These are phyloP conservation scores for Exophiala sp. DNA, from an alignment of 2,329 filamentous ascomycete genomes.

Conservation along the genomic window DNA sequence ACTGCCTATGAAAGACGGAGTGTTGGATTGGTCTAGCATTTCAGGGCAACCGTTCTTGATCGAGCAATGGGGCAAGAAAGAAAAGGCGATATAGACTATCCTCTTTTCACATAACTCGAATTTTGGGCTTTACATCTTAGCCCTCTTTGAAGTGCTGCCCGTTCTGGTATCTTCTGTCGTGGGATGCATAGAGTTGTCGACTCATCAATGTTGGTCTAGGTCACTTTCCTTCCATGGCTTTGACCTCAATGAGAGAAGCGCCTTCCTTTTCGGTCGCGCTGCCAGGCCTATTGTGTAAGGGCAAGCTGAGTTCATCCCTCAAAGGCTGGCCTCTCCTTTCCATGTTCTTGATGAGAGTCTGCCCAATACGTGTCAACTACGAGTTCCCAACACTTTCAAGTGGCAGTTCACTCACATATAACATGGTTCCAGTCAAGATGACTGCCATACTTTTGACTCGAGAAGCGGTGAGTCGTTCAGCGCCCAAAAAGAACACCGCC, in stretches of 20 bases:
- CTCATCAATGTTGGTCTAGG: too few species aligned
- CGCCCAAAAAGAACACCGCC: not conserved
- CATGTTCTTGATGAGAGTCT: not conserved
- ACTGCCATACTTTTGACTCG: not conserved
- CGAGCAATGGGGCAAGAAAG: slow-evolving; percentile 22
- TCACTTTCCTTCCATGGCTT: not conserved
- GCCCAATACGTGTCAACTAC: not conserved
- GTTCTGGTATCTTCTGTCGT: too few species aligned
- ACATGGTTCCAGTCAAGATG: not conserved
- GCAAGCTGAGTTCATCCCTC: too few species aligned
- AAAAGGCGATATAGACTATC: slow-evolving; percentile 14
- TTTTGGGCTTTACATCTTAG: not conserved
- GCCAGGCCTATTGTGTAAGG: too few species aligned
- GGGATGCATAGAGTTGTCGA: too few species aligned
- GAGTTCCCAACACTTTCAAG: not conserved
- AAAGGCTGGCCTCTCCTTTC: not conserved
- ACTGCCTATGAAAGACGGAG: slow-evolving; percentile 13
- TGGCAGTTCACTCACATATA: not conserved
- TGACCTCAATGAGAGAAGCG: too few species aligned
- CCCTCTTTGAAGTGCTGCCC: not conserved
- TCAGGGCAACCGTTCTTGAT: slow-evolving; percentile 19
- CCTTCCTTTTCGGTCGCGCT: too few species aligned
- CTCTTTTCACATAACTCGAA: not conserved
- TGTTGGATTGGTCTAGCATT: slow-evolving; percentile 10
- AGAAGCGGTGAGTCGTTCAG: not conserved